These are phyloP conservation scores for Nicotiana sylvestris DNA, from an alignment of 257 asterid species.

Conservation along the genomic window DNA sequence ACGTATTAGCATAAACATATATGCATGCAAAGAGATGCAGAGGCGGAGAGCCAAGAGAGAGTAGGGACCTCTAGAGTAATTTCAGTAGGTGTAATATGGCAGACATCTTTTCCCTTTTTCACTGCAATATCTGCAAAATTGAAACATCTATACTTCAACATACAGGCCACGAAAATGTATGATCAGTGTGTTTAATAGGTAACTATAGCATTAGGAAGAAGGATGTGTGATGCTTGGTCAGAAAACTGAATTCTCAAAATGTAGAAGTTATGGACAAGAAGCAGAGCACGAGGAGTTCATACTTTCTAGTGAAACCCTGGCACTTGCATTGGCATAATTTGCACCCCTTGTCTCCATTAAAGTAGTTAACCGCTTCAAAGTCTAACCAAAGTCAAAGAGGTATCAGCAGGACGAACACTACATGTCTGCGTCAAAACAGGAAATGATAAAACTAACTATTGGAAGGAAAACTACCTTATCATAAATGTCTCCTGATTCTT, in stretches of 20 bases:
- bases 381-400: conserved; percentile 32
- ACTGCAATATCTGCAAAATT: conserved; percentile 49
- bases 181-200: neutral
- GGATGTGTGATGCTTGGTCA: neutral
- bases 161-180: neutral
- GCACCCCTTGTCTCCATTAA: conserved; percentile 76
- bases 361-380: conserved; percentile 56
- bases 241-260: neutral
- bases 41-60: conserved; percentile 8
- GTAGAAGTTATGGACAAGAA: neutral
- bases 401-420: neutral
- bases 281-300: conserved; percentile 17
- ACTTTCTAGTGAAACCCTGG: conserved; percentile 72
- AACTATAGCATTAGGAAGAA: neutral
- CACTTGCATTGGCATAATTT: conserved; percentile 70
- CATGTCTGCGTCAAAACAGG: neutral
- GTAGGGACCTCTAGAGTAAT: conserved; percentile 70
- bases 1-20: neutral
- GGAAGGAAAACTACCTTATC: conserved; percentile 38
- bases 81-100: conserved; percentile 49
- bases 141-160: neutral
- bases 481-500: conserved; percentile 70
- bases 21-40: neutral
- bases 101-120: conserved; percentile 60
- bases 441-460: neutral